Base-by-base conservation (phyloP, 2,329 filamentous ascomycete genomes). In the Bisporella sp. region DNA sequence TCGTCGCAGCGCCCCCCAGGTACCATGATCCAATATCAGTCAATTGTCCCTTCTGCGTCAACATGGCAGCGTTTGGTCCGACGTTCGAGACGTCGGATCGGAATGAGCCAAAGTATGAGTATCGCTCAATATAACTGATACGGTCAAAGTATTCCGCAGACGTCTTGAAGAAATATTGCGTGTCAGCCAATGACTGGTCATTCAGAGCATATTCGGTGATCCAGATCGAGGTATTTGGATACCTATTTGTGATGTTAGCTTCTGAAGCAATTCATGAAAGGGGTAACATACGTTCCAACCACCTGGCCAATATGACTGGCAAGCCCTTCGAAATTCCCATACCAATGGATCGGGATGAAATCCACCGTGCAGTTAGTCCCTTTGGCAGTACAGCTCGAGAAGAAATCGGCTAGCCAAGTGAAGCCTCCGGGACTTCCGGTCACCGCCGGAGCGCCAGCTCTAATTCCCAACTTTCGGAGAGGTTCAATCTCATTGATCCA, bases 11-110 rank as follows among this genome's bases (percentile, higher is more conserved):
- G 6, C 71, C 67, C 1, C 88, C 81, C n/a, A 93, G 66, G 65
- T 92, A 93, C 83, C 84, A 86, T 2, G 78, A 76, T 0, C 88
- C 88, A 56, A 92, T 85, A 57, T 89, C 81, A 1, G 87, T 91
- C 55, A 93, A 69, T 53, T 79, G 62, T 41, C 88, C 88, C 12
- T 79, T 73, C 41, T 78, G 71, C 61, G 81, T 84, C 44, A 92
- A 72, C 73, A 93, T 85, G 1, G 82, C 78, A 1, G 76, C 81
- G 54, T 90, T 88, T 4, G 82, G 74, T 0, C 88, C 88, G 5
- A 91, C 82, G 57, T 90, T 92, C 55, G 83, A 86, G 12, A 78
- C 78, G 46, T 75, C 70, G 4, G 79, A 81, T 47, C 86, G 77
- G 64, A 92, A 92, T 6, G 84, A 35, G 4, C 58, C 58, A 39